These are phyloP conservation scores for Lipomyces kockii DNA, from an alignment of 805 yeast species.

Conservation along the genomic window DNA sequence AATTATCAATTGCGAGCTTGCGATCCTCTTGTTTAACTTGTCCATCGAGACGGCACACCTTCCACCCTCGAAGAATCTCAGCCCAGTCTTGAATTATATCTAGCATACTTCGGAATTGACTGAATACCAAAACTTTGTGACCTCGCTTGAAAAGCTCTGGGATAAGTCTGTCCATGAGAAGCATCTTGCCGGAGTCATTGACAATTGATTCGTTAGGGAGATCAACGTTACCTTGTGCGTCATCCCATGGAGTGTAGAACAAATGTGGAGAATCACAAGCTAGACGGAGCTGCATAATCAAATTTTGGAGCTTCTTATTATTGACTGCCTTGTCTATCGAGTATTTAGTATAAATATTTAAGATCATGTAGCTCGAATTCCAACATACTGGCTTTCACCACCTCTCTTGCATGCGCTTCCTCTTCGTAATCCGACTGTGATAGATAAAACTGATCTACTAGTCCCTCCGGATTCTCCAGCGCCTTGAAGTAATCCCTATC, in stretches of 20 bases:
- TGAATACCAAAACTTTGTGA: conserved; percentile 80
- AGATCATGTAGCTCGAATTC: background rate
- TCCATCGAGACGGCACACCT: conserved; percentile 75
- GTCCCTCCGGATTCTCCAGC: conserved; percentile 11
- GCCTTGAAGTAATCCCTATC: conserved; percentile 21
- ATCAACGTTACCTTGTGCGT: conserved; percentile 43
- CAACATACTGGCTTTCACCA: conserved; percentile 29
- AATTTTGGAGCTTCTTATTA: conserved; percentile 62
- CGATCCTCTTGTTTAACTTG: conserved; percentile 67
- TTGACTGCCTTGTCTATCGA: conserved; percentile 46
- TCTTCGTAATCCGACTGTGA: conserved; percentile 16
- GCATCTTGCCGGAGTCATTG: conserved; percentile 73
- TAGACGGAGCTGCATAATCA: conserved; percentile 82
- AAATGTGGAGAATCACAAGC: conserved; percentile 86
- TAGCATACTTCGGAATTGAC: conserved; percentile 84
- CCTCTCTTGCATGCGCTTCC: conserved; percentile 15
- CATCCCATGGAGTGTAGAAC: conserved; percentile 76
- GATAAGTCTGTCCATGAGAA: conserved; percentile 66
- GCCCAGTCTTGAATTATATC: conserved; percentile 82
- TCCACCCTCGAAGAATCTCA: conserved; percentile 50
- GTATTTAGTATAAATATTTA: background rate
- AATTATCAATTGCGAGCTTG: conserved; percentile 62
- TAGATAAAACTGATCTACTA: background rate
- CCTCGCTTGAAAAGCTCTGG: conserved; percentile 52
- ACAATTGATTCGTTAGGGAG: conserved; percentile 52